Evolutionary conservation across 305 asterid species (phyloP), one percentile per base, ranked within the genome.

Genomic region (Fraxinus sp.): DNA sequence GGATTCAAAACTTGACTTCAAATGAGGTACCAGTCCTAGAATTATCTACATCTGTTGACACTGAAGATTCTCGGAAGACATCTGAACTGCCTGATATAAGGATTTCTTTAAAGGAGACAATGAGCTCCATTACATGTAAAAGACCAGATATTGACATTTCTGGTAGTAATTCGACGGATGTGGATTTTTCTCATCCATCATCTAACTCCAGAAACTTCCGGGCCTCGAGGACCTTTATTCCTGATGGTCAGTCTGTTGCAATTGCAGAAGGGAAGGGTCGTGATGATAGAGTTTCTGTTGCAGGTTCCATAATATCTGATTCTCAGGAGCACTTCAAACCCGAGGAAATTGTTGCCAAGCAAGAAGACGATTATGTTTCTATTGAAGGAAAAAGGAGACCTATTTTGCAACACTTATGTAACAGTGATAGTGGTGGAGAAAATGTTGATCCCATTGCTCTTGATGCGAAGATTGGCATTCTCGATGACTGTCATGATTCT

Each of bases 341-440:
- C 10, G 85, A 79, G 77, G 87, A 76, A 80, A 80, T 75, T 37
- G 85, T 80, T 77, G 75, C 78, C 35, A 82, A 85, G 87, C 83
- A 35, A 43, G 89, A 82, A 79, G 88, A 86, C 30, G 43, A 8
- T 37, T 43, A 26, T 81, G 81, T 64, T 75, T 83, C 88, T 74
- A 66, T 66, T 64, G 86, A 74, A 80, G 88, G 24, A 74, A 82
- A 62, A 5, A 85, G 77, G 77, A 82, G 13, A 26, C 41, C 57
- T 36, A 33, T 28, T 68, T 33, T 75, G 82, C 91, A 85, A 43
- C 89, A 82, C 80, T 87, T 89, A 11, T 85, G 89, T 87, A 89
- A 81, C 82, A 79, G 83, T 74, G 84, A 24, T 57, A 83, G 80
- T 86, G 85, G 80, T 83, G 89, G 82, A 73, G 79, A 77, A 74